Evolutionary conservation across 2,329 filamentous ascomycete species (phyloP).

Genomic region (Talaromyces atroroseus): DNA sequence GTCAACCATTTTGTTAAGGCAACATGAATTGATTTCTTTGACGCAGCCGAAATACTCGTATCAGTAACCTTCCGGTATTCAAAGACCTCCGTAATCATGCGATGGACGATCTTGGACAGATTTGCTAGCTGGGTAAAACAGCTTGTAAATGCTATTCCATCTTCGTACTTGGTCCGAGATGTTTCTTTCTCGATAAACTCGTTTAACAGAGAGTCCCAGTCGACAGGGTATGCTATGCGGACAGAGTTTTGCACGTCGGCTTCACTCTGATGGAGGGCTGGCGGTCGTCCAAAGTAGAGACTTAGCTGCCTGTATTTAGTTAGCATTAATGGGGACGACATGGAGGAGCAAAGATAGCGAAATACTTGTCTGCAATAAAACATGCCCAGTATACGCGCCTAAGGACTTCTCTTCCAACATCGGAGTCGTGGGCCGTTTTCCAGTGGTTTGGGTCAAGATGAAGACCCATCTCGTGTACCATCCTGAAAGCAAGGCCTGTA

Average conservation of each 20-base stretch:
- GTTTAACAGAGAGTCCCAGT: background rate
- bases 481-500: background rate
- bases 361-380: conserved; percentile 3
- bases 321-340: background rate
- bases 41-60: background rate
- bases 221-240: background rate
- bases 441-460: conserved; percentile 1
- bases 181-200: background rate
- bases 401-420: background rate
- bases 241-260: conserved; percentile 1
- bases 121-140: background rate
- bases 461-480: background rate
- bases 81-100: conserved; percentile 3
- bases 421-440: conserved; percentile 1
- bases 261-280: background rate
- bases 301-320: background rate
- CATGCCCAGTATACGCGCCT: background rate
- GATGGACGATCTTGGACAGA: conserved; percentile 2
- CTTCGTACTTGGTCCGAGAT: background rate
- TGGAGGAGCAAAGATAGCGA: background rate
- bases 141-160: background rate
- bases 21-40: background rate
- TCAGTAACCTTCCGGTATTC: conserved; percentile 1
- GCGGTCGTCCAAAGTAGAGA: conserved; percentile 1
- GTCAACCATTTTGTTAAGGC: background rate